Evolutionary conservation across 2,329 filamentous ascomycete genomes (phyloP), one percentile per base, ranked within the genome.

Genomic region (Calonectria naviculata): DNA sequence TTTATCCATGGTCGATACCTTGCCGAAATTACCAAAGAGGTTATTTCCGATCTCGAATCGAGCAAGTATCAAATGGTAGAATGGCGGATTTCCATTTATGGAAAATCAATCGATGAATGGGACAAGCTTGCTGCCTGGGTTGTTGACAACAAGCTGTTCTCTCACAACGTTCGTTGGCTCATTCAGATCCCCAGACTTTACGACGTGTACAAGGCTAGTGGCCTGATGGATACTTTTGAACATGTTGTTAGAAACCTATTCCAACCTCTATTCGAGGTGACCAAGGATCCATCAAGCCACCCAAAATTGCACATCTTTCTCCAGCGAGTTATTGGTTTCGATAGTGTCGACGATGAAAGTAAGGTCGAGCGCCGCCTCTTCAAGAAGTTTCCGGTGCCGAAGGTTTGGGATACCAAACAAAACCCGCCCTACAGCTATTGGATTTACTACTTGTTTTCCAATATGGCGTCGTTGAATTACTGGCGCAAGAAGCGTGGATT

Each of bases 31-130:
- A 98, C 96, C 3, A 97, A 98, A 79, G 97, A 99, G 83, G 97
- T 99, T 73, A 98, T 99, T 66, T 92, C 95, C 4, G 97, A 99
- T 88, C 87, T 99, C 36, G 97, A 99, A 83, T 97, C 96, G 60
- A 98, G 95, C 89, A 99, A 99, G 83, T 99, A 99, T 80, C 97
- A 99, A 82, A 98, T 99, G 94, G 97, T 97, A 1, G 97, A 99
- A 85, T 99, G 97, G 95, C 95, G 97, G 49, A 98, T 99, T 76
- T 98, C 95, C 28, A 95, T 99, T 74, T 99, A 99, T 79, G 97
- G 97, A 73, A 94, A 95, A 80, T 93, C 93, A 3, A 89, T 97
- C 46, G 93, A 97, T 73, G 97, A 99, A 83, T 99, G 97, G 97
- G 96, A 98, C 80, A 99, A 97, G 81, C 90, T 99, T 63, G 97